A percentile compares a stretch with the other conserved stretches of the same genome.
Evolutionary conservation across 495 filamentous ascomycete species (phyloP).

Genomic region (Amphirosellinia nigrospora): DNA sequence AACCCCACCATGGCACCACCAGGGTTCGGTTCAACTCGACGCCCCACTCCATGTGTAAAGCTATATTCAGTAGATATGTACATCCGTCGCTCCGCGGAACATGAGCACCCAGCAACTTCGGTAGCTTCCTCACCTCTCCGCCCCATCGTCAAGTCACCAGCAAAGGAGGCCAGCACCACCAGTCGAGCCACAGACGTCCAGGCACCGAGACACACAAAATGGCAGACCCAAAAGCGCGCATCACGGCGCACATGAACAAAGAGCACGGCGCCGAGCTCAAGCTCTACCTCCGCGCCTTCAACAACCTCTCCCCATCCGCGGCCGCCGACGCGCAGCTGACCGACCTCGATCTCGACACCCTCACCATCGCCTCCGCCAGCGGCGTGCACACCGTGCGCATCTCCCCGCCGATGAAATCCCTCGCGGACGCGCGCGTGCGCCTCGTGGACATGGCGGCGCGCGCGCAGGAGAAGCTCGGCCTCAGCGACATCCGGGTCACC

Average conservation of each 20-base stretch:
- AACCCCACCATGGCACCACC: not conserved
- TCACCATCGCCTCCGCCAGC: slow-evolving; percentile 56
- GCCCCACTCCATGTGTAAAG: not conserved
- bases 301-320: slow-evolving; percentile 52
- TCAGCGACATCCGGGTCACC: slow-evolving; percentile 32
- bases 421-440: slow-evolving; percentile 65
- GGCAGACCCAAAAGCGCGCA: slow-evolving; percentile 60
- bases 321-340: slow-evolving; percentile 59
- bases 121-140: not conserved
- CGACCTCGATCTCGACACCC: slow-evolving; percentile 62
- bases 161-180: not conserved
- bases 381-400: slow-evolving; percentile 59
- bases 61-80: not conserved
- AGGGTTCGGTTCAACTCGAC: not conserved
- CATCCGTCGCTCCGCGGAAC: not conserved
- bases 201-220: slow-evolving; percentile 17
- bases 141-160: not conserved
- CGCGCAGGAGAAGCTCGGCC: slow-evolving; percentile 42
- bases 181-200: not conserved
- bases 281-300: slow-evolving; percentile 70
- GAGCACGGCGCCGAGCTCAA: slow-evolving; percentile 72
- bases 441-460: slow-evolving; percentile 65
- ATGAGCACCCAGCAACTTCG: not conserved
- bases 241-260: slow-evolving; percentile 80
- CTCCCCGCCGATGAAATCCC: slow-evolving; percentile 62